Base-by-base conservation (phyloP, 345 rosid species). In the Salix caprea region DNA sequence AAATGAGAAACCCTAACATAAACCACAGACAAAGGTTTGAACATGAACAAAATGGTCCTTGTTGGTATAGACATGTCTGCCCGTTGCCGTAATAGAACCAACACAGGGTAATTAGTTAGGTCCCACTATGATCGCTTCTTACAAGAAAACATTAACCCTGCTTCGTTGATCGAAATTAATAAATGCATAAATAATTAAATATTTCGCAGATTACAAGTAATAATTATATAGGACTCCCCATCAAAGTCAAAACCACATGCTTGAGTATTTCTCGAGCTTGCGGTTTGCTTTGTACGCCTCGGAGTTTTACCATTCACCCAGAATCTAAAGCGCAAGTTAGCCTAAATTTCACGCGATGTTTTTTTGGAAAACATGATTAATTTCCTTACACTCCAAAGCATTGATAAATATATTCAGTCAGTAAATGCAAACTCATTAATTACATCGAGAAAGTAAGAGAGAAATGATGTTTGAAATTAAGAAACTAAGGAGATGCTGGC, bases 261-360 rank as follows among this genome's bases (percentile, higher is more conserved):
- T 73, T 80, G 42, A 70, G 74, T 70, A 66, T 81, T 73, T 78
- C 84, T 84, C 87, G 87, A 81, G 81, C 82, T 76, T 67, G 79
- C 70, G 0, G 44, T 62, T 76, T 61, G 73, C 82, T 84, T 78
- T 26, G 64, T 61, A 74, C 71, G 16, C 11, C 46, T 5, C 50
- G 23, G 32, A 21, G 34, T 23, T 19, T 61, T n/a, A 58, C 64
- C 67, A 23, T 34, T 48, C 73, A 16, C 37, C 40, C 30, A n/a
- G 3, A 34, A 54, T 30, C 36, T 30, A 32, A 32, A 18, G 12
- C 2, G n/a, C n/a, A 24, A 60, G 76, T 73, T 26, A 5, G 37
- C 76, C n/a, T 24, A 58, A 44, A 39, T 42, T 65, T 74, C 37
- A 67, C 32, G 71, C 65, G 46, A 65, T 10, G 12, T 19, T 58